Evolutionary conservation across 768 basidiomycete genomes (phyloP).

Genomic region (Cystobasidium tubakii): DNA sequence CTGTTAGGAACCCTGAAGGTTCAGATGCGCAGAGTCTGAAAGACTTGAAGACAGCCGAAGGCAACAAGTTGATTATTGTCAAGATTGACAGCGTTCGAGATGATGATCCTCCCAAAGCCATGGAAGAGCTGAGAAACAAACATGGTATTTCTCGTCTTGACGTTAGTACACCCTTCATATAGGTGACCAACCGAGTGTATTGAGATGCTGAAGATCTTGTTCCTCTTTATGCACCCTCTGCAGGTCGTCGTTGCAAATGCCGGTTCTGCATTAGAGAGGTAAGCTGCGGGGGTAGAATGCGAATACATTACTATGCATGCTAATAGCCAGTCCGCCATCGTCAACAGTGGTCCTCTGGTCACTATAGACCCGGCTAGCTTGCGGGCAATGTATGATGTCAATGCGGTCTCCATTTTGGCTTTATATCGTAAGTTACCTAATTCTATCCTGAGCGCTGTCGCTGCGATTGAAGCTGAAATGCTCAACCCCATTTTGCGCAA

Average conservation of each 20-base stretch:
- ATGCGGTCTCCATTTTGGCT: neutral
- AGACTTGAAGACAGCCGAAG: neutral
- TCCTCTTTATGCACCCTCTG: neutral
- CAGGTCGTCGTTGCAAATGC: constrained; percentile 4
- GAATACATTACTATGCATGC: too few relatives aligned
- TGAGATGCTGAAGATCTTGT: too few relatives aligned
- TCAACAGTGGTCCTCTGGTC: neutral
- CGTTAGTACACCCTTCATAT: neutral
- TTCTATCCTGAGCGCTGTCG: too few relatives aligned
- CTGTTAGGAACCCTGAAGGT: neutral
- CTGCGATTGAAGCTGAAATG: too few relatives aligned
- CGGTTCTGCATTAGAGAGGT: neutral
- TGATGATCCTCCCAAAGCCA: neutral
- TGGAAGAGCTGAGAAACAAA: neutral
- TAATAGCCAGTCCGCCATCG: too few relatives aligned
- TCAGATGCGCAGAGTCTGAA: neutral
- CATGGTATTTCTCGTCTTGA: neutral
- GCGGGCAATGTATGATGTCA: constrained; percentile 7
- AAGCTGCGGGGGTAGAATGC: neutral
- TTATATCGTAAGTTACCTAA: neutral
- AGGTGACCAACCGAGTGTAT: too few relatives aligned
- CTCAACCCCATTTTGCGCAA: too few relatives aligned
- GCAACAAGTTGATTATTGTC: neutral
- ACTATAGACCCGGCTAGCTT: neutral
- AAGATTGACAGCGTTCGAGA: constrained; percentile 2